phyloP scores from a whole-genome alignment of 2,329 filamentous ascomycete species.

The Stenocarpella maydis region DNA sequence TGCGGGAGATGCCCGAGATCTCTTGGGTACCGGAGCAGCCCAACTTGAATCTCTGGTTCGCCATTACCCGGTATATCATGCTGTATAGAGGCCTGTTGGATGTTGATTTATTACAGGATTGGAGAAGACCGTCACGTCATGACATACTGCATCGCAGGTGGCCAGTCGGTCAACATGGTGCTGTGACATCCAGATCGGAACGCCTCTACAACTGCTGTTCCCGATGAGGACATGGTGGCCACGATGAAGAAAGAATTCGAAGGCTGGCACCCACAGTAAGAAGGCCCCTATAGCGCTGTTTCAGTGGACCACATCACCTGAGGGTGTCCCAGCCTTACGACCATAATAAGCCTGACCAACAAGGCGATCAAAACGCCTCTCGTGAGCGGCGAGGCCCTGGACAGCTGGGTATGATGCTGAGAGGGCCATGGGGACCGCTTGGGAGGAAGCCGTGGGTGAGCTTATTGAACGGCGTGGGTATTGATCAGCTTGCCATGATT shows the following conservation, averaged over 20 bases:
- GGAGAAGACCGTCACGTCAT: slow-evolving; percentile 54
- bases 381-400: slow-evolving; percentile 39
- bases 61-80: neutral
- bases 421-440: slow-evolving; percentile 45
- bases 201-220: slow-evolving; percentile 44
- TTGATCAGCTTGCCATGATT: neutral
- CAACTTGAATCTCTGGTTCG: slow-evolving; percentile 49
- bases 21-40: slow-evolving; percentile 51
- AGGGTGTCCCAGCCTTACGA: slow-evolving; percentile 41
- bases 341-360: slow-evolving; percentile 47
- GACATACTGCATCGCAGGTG: slow-evolving; percentile 53
- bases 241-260: slow-evolving; percentile 47
- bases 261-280: slow-evolving; percentile 46
- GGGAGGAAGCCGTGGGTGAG: slow-evolving; percentile 32
- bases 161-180: slow-evolving; percentile 56
- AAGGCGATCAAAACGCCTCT: slow-evolving; percentile 47
- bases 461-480: neutral
- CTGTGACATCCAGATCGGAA: slow-evolving; percentile 51
- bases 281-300: neutral
- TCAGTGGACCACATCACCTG: neutral
- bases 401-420: slow-evolving; percentile 53
- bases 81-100: no score
- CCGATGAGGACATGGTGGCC: slow-evolving; percentile 38
- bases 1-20: slow-evolving; percentile 46
- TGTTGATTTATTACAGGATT: slow-evolving; percentile 43